Percentiles rank a stretch among this genome's conserved stretches.
phyloP scores from a whole-genome alignment of 768 basidiomycete genomes.

The Suillus subluteus region DNA sequence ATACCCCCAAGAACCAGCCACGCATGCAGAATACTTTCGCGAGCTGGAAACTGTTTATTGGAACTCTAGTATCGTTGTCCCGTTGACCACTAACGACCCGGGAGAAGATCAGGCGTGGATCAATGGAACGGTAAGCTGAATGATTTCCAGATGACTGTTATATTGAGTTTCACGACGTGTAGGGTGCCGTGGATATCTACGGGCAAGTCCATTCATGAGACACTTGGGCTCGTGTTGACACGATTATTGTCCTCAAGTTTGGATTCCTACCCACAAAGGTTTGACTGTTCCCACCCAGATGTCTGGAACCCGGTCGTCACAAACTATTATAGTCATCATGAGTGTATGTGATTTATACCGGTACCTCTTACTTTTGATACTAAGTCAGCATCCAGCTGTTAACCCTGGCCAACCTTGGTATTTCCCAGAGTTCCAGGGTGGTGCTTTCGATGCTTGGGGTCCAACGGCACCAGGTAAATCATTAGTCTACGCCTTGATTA shows the following conservation, averaged over 20 bases:
- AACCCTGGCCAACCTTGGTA: conserved; percentile 66
- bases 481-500: not conserved
- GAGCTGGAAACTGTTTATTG: conserved; percentile 61
- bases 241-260: conserved; percentile 36
- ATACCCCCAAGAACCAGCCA: conserved; percentile 54
- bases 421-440: conserved; percentile 77
- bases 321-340: conserved; percentile 69
- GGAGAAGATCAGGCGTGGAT: conserved; percentile 61
- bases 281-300: conserved; percentile 78
- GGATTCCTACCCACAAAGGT: conserved; percentile 78
- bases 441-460: conserved; percentile 84
- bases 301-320: conserved; percentile 64
- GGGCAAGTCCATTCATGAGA: conserved; percentile 45
- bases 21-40: conserved; percentile 59
- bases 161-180: not conserved
- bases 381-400: conserved; percentile 23
- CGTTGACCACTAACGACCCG: conserved; percentile 77
- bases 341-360: conserved; percentile 35
- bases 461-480: conserved; percentile 62
- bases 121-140: conserved; percentile 60
- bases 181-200: conserved; percentile 78
- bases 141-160: not conserved
- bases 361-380: not conserved
- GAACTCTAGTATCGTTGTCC: conserved; percentile 62
- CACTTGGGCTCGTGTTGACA: conserved; percentile 1